Base-by-base conservation (phyloP, 805 yeast genomes). In the Sugiyamaella americana region DNA sequence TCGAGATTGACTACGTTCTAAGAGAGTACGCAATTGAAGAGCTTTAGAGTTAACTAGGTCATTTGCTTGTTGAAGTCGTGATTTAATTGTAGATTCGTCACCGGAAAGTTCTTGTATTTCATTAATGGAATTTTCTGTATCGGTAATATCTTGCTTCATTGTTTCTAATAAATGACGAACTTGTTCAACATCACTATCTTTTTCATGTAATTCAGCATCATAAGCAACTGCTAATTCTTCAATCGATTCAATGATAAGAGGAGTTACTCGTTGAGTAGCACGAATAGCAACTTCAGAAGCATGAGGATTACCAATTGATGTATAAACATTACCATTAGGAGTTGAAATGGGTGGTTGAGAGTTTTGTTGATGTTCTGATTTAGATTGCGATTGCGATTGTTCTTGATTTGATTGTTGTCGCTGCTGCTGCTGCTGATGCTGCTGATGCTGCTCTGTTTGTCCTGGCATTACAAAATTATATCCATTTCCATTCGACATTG, bases 1-100 rank as follows among this genome's bases (percentile, higher is more conserved):
- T 54, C 78, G 63, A 1, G 87, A 80, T 59, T 83, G 89, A 1
- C 81, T 69, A 43, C 84, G 72, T 60, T 83, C 89, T 26, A 76
- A 59, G n/a, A 74, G 58, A 47, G 66, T 68, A 11, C 66, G 64
- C 41, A 78, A 59, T 41, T 64, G 61, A 19, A 61, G 53, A 20
- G 68, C 59, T 50, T 60, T 55, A 6, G 54, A 50, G 23, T 44
- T 49, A 3, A 61, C 65, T n/a, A 56, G 51, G 29, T 53, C 60
- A 21, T 58, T 57, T 2, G 62, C 62, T 35, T 48, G 53, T 20
- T 56, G 49, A 17, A 56, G 47, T 29, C 51, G 52, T 2, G 48
- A 22, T 17, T 49, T 41, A 3, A 59, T 50, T 22, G 52, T 44
- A n/a, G 45, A 52, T 29, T 66, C 57, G 52, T 62, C 49, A 42